Evolutionary conservation across 1,284 basidiomycete species (phyloP), one percentile per base, ranked within the genome.

Genomic region (Lentinula novae-zelandiae): DNA sequence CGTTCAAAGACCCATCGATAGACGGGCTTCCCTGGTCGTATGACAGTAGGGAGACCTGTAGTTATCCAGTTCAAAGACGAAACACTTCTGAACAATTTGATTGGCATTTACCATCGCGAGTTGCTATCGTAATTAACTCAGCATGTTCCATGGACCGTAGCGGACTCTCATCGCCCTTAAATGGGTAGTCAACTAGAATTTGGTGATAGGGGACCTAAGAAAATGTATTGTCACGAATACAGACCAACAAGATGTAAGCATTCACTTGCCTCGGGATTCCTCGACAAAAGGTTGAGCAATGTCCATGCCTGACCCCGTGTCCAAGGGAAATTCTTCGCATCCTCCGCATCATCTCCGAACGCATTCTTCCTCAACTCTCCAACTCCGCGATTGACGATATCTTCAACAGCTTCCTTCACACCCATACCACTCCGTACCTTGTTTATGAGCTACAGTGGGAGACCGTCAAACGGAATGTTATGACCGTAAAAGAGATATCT

Each of bases 281-380:
- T 81, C 0, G 93, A 82, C 20, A 99, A 81, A 34, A 82, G 78
- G 67, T 87, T 90, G 62, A 98, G 79, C 7, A 99, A 78, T 34
- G 80, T 81, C 95, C 96, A 98, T 0, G 87, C 95, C 72, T 98
- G 95, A 58, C 92, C 88, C 51, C 90, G 81, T 7, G 86, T 83
- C 96, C 96, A 99, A 0, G 87, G 79, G 27, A 97, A 75, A 54
- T 73, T 79, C 73, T 93, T 94, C 3, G 90, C 89, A 69, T 97
- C 95, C 57, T 94, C 91, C 2, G 80, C 73, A 69, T 96, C 95
- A 68, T 98, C 95, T 0, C 95, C 96, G 70, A 98, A 98, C 0
- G 93, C 93, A 58, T 84, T 90, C 80, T 98, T 98, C 53, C 92
- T 82, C 53, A 98, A 76, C 73, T 97, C 95, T 49, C 87, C 83